Conservation (phyloP, 306 rosid species). For the apple (Malus domestica) region ASM211411v1 NC_041801.1:23561001-23561500, state of each 20-base stretch:
- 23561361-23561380: neutral
- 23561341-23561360: neutral
- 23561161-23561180: neutral
- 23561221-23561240: neutral
- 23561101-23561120: neutral
- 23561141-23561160: neutral
- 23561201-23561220: neutral
- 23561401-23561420: neutral
- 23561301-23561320: neutral
- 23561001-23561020: too few species aligned
- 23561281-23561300: accelerated
- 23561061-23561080: neutral
- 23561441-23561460: neutral
- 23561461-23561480: neutral
- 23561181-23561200: accelerated
- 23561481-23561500: neutral
- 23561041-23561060: neutral
- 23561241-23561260: neutral
- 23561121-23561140: neutral
- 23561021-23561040: neutral
- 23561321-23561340: neutral
- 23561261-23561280: neutral
- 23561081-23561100: neutral
- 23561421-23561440: neutral
- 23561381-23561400: neutral